Conservation (phyloP, 1,284 basidiomycete genomes). For the Ceratobasidium theobromae region DNA sequence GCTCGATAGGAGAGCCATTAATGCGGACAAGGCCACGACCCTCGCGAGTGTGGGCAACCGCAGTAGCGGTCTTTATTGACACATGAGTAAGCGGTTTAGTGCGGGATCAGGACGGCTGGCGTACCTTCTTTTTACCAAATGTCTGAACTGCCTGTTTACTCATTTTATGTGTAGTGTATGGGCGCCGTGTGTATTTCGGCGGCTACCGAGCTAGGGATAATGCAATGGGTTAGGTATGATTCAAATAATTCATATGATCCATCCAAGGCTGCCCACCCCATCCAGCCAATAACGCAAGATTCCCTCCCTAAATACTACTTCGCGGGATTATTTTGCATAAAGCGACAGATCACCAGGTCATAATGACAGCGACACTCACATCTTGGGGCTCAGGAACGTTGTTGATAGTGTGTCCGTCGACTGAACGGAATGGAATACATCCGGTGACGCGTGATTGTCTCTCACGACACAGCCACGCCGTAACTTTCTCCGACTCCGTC, state of each 20-base stretch:
- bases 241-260: conserved; percentile 37
- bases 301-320: neutral
- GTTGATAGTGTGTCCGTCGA: conserved; percentile 27
- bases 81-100: conserved; percentile 1
- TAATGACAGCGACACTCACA: conserved; percentile 18
- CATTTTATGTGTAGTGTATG: conserved; percentile 33
- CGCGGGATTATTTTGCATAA: too few species aligned
- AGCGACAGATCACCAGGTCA: neutral
- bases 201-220: conserved; percentile 15
- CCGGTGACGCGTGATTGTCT: conserved; percentile 11
- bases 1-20: conserved; percentile 95
- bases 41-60: conserved; percentile 94
- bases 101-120: conserved; percentile 39
- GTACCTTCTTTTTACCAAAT: conserved; percentile 97
- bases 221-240: neutral
- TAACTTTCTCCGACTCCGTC: neutral
- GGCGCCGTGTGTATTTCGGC: conserved; percentile 35
- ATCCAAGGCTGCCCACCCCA: conserved; percentile 46
- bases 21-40: conserved; percentile 97
- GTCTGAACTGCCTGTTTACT: conserved; percentile 88
- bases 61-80: conserved; percentile 86
- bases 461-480: neutral
- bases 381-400: conserved; percentile 30
- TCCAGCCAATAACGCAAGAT: conserved; percentile 38
- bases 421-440: conserved; percentile 6